Evolutionary conservation across 2,329 filamentous ascomycete species (phyloP), one percentile per base, ranked within the genome.

Genomic region (Westerdykella ornata): DNA sequence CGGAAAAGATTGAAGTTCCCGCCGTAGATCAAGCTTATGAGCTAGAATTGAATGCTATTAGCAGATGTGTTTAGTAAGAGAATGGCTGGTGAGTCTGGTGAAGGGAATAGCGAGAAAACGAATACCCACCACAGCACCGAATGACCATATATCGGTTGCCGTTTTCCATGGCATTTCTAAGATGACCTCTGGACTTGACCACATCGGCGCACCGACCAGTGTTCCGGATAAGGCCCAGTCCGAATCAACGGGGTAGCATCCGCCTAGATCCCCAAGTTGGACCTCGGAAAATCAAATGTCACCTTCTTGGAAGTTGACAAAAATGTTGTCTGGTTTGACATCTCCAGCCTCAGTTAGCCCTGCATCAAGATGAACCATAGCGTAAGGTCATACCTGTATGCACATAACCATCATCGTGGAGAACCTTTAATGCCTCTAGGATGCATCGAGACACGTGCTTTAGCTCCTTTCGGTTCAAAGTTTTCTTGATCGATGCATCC

Each of bases 71-170:
- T 40, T 42, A 40, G 35, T 22, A 41, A 30, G 8, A 19, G 34
- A 41, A 19, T 22, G 20, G 9, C 5, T 22, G 20, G 14, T 31
- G 4, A 38, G 20, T 5, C 5, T 22, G 20, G 14, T 31, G 4
- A 38, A 16, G 28, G 20, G 19, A 39, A 9, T 13, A 29, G 31
- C 28, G 33, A 30, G 17, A 15, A 22, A 26, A 20, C 31, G 13
- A 41, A 12, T 17, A 59, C 60, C 41, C 51, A 62, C 63, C 46
- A 59, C 59, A 35, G 62, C 48, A 31, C 66, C 61, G 44, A 67
- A 66, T 33, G 65, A 68, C 63, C 64, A 69, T 45, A 69, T 67
- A 41, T 69, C 65, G 33, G 62, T 59, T 16, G 66, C 52, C 30
- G 57, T 61, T 34, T 61, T 65, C 63, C 64, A 68, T 36, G 46